Evolutionary conservation across 2,329 filamentous ascomycete species (phyloP).

Genomic region (Fusarium goolgardi): DNA sequence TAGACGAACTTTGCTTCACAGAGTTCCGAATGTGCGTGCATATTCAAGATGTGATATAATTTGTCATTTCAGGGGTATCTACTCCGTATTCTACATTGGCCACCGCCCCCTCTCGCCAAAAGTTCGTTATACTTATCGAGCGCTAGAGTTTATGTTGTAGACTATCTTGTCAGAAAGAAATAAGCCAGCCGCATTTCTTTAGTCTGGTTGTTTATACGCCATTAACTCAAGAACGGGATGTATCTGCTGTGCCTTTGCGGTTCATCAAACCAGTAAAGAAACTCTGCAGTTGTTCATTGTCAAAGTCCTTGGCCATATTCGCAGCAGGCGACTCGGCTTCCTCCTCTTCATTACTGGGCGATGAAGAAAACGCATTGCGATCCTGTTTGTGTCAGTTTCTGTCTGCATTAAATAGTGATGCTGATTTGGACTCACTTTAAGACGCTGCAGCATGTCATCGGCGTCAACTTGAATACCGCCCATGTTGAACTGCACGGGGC

Average conservation of each 20-base stretch:
- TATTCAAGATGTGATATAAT: slow-evolving; percentile 32
- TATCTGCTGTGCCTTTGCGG: slow-evolving; percentile 53
- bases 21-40: not conserved
- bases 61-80: slow-evolving; percentile 56
- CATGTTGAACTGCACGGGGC: slow-evolving; percentile 97
- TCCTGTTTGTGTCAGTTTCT: slow-evolving; percentile 57
- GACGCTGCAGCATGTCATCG: slow-evolving; percentile 88
- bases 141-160: slow-evolving; percentile 11
- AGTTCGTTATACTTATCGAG: slow-evolving; percentile 22
- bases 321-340: slow-evolving; percentile 53
- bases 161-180: slow-evolving; percentile 10
- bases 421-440: slow-evolving; percentile 71
- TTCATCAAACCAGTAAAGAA: slow-evolving; percentile 72
- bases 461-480: slow-evolving; percentile 96
- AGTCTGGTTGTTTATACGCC: not conserved
- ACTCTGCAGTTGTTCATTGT: slow-evolving; percentile 68
- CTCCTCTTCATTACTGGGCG: slow-evolving; percentile 57
- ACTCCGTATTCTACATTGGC: slow-evolving; percentile 56
- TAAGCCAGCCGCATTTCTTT: slow-evolving; percentile 2
- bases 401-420: not conserved
- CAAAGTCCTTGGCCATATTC: slow-evolving; percentile 58
- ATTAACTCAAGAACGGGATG: slow-evolving; percentile 29
- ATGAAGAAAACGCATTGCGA: slow-evolving; percentile 64
- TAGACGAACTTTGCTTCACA: not conserved
- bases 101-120: slow-evolving; percentile 34